A percentile compares a stretch with the other conserved stretches of the same genome.
These are phyloP conservation scores for Ocimum tenuiflorum DNA, from an alignment of 257 asterid species.

Conservation along the genomic window DNA sequence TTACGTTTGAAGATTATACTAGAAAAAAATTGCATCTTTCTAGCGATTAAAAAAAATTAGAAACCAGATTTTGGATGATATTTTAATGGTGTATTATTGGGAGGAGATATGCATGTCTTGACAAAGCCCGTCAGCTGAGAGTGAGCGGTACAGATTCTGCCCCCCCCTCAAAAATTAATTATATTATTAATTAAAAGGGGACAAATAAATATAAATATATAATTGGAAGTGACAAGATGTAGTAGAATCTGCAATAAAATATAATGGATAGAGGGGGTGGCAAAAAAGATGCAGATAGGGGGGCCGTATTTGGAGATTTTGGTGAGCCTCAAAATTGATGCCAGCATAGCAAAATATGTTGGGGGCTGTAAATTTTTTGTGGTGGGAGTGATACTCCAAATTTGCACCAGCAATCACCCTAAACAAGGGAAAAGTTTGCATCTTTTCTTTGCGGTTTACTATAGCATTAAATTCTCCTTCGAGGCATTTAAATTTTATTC, in stretches of 20 bases:
- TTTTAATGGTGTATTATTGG: not conserved
- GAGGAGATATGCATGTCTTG: not conserved
- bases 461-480: conserved; percentile 21
- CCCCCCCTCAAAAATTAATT: not conserved
- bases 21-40: too few species aligned
- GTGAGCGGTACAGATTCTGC: conserved; percentile 17
- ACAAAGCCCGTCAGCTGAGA: conserved; percentile 14
- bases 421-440: conserved; percentile 24
- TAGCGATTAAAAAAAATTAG: not conserved
- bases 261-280: conserved; percentile 17
- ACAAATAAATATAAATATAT: not conserved
- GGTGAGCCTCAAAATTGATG: conserved; percentile 18
- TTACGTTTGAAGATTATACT: too few species aligned
- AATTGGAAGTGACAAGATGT: conserved; percentile 18
- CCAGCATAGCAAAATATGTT: conserved; percentile 13
- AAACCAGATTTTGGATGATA: not conserved
- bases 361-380: conserved; percentile 18
- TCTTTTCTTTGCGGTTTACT: conserved; percentile 14
- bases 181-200: not conserved
- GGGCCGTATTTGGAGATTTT: conserved; percentile 21
- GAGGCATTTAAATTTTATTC: conserved; percentile 31
- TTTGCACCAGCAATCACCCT: conserved; percentile 14
- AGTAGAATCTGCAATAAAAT: conserved; percentile 23
- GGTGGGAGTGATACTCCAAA: conserved; percentile 16
- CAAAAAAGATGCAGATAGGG: conserved; percentile 20